phyloP scores from a whole-genome alignment of 2,329 filamentous ascomycete species.

The Alternaria brassicicola region DNA sequence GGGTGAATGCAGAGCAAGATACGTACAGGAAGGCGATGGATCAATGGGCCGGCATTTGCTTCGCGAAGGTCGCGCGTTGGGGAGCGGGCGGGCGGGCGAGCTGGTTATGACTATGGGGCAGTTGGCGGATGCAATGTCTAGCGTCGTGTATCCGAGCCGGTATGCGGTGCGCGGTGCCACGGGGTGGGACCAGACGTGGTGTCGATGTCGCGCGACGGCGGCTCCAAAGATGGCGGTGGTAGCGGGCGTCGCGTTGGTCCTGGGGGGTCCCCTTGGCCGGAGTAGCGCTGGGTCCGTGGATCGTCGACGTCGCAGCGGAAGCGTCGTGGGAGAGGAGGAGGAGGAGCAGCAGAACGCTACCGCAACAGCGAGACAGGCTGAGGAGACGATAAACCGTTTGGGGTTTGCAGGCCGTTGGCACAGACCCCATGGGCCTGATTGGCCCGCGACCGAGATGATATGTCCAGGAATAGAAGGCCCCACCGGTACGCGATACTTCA shows the following conservation, averaged over 20 bases:
- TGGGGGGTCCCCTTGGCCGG: slow-evolving; percentile 12
- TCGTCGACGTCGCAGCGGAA: slow-evolving; percentile 44
- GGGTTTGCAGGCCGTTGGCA: slow-evolving; percentile 7
- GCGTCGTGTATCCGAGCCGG: slow-evolving; percentile 13
- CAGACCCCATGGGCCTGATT: slow-evolving; percentile 4
- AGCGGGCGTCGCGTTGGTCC: background rate
- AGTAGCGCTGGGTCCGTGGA: slow-evolving; percentile 16
- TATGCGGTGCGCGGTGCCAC: slow-evolving; percentile 23
- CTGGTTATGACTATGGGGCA: slow-evolving; percentile 20
- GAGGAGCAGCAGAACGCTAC: slow-evolving; percentile 17
- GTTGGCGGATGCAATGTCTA: slow-evolving; percentile 13
- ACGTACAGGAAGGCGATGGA: slow-evolving; percentile 40
- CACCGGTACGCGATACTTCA: slow-evolving; percentile 2
- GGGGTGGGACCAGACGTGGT: slow-evolving; percentile 27
- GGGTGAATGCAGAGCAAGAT: background rate
- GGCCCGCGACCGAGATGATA: slow-evolving; percentile 25
- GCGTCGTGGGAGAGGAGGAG: slow-evolving; percentile 30
- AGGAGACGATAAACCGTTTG: slow-evolving; percentile 8
- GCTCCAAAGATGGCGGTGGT: slow-evolving; percentile 14
- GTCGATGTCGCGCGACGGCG: slow-evolving; percentile 20
- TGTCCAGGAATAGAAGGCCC: slow-evolving; percentile 17
- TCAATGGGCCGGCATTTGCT: slow-evolving; percentile 45
- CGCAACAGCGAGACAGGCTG: slow-evolving; percentile 11
- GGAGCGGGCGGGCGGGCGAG: slow-evolving; percentile 19
- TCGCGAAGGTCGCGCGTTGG: slow-evolving; percentile 11